Evolutionary conservation across 1,284 basidiomycete genomes (phyloP), one percentile per base, ranked within the genome.

Genomic region (Pulchroboletus neoregius): DNA sequence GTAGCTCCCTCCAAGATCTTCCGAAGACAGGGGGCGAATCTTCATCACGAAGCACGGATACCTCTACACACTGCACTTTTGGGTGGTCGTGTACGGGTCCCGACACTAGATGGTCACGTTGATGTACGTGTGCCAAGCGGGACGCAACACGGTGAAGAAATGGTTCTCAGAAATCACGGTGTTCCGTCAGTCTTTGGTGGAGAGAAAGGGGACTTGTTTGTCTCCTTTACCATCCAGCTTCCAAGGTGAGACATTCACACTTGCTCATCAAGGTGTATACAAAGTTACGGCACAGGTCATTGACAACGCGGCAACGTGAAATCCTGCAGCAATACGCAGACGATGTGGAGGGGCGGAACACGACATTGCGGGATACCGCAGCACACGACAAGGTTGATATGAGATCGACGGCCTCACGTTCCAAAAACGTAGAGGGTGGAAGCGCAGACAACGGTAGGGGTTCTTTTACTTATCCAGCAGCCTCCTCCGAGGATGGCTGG

Each of bases 131-230:
- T 99, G 40, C 92, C 94, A 38, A 76, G 79, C 28, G 95, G 96
- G 37, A 98, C 96, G 3, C 95, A 99, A 69, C 91, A 90, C 59
- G 94, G 94, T 15, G 93, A 99, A 70, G 94, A 98, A 68, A 95
- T 96, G 80, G 87, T 97, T 12, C 70, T 99, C 58, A 91, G 90
- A 70, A 86, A 87, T 27, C 84, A 91, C 49, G 96, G 96, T 32
- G 84, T 98, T 36, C 75, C 84, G 46, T 78, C 80, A 39, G 75
- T 90, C 12, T 79, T 79, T 65, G 79, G 79, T 41, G 71, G 74
- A 44, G 78, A 79, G 55, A 85, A 80, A 58, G 95, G 95, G 38
- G 95, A 99, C 70, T 70, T 98, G 49, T 89, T 94, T 62, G 91
- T 99, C 46, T 82, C 84, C 39, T 99, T 98, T 72, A 80, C 79